A percentile compares a stretch with the other conserved stretches of the same genome.
These are phyloP conservation scores for Lepidium didymum DNA, from an alignment of 345 rosid genomes.

Conservation along the genomic window DNA sequence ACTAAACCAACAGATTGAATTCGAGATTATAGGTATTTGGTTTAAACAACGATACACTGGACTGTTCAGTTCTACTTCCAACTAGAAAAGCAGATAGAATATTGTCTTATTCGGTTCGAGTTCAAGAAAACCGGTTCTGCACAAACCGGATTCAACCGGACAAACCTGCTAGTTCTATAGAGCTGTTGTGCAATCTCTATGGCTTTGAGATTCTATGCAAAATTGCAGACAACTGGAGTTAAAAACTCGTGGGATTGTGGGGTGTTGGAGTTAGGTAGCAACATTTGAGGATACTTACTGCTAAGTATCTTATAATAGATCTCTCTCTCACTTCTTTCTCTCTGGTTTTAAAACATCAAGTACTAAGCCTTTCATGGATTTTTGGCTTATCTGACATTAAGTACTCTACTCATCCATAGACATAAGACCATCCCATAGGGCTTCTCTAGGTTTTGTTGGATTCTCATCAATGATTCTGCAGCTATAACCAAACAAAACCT, in stretches of 20 bases:
- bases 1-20: not conserved
- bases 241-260: slow-evolving; percentile 3
- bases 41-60: not conserved
- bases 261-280: slow-evolving; percentile 11
- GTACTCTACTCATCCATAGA: slow-evolving; percentile 9
- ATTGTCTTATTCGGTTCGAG: not conserved
- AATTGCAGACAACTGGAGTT: slow-evolving; percentile 3
- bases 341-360: not conserved
- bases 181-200: not conserved
- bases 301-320: slow-evolving; percentile 13
- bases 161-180: not conserved
- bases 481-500: slow-evolving; percentile 17
- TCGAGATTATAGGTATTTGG: not conserved
- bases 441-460: slow-evolving; percentile 15
- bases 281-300: slow-evolving; percentile 4
- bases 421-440: slow-evolving; percentile 4
- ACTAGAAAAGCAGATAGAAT: not conserved
- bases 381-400: slow-evolving; percentile 16
- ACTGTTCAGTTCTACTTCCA: not conserved
- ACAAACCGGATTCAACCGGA: not conserved
- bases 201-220: not conserved
- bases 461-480: slow-evolving; percentile 8
- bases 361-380: slow-evolving; percentile 5
- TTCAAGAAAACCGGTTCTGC: not conserved
- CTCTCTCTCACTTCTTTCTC: not conserved